Percentiles rank a stretch among this genome's conserved stretches.
Evolutionary conservation across 371 early-diverging fungal species (phyloP).

Genomic region (Apophysomyces sp.): DNA sequence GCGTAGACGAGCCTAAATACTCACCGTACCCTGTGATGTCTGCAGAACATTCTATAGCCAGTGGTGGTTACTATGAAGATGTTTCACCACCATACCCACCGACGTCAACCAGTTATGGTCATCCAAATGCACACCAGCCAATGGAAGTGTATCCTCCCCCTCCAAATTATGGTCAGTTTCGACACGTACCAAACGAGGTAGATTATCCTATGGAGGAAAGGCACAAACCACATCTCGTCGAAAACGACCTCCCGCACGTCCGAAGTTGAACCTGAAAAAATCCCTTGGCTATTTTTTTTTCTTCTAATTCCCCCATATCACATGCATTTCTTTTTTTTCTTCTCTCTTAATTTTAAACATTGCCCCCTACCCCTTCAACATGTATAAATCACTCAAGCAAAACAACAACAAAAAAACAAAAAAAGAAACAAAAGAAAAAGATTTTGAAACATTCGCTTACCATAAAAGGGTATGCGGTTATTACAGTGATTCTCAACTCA

Average conservation of each 20-base stretch:
- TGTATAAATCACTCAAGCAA: neutral
- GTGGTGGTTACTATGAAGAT: neutral
- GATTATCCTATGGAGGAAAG: neutral
- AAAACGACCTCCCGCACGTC: neutral
- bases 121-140: neutral
- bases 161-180: neutral
- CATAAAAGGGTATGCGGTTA: too few species aligned
- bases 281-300: neutral
- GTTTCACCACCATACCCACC: neutral
- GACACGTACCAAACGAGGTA: neutral
- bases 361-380: too few species aligned
- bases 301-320: neutral
- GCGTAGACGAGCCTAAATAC: neutral
- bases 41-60: neutral
- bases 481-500: too few species aligned
- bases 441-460: too few species aligned
- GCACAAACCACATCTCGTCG: neutral
- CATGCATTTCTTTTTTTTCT: too few species aligned
- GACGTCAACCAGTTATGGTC: neutral
- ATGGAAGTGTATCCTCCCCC: neutral
- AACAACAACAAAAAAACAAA: too few species aligned
- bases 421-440: too few species aligned
- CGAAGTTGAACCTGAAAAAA: neutral
- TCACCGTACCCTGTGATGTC: neutral
- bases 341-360: too few species aligned